These are phyloP conservation scores for Coprinellus aureogranulatus DNA, from an alignment of 768 basidiomycete species.

Conservation along the genomic window DNA sequence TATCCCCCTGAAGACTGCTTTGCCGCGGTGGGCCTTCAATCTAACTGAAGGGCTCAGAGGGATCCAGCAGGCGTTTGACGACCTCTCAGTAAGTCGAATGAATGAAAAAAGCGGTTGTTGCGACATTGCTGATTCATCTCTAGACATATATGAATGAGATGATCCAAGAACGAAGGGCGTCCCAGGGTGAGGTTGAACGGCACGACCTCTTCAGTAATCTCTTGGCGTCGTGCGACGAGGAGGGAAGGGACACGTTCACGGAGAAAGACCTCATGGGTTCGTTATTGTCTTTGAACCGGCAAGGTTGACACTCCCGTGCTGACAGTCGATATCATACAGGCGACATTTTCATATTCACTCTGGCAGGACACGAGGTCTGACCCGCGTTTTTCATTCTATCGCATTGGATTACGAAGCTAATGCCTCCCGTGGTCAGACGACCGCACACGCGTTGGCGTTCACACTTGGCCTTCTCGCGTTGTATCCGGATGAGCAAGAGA, in stretches of 20 bases:
- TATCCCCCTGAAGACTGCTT: slow-evolving; percentile 26
- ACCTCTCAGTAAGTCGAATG: slow-evolving; percentile 31
- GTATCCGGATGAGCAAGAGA: slow-evolving; percentile 45
- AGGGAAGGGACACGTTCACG: slow-evolving; percentile 26
- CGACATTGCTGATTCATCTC: too few relatives aligned
- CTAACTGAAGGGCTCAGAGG: slow-evolving; percentile 29
- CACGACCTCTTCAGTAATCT: slow-evolving; percentile 52
- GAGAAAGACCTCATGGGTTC: slow-evolving; percentile 27
- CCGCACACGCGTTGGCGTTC: slow-evolving; percentile 39
- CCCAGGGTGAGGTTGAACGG: slow-evolving; percentile 35
- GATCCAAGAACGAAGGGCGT: slow-evolving; percentile 39
- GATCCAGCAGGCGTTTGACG: slow-evolving; percentile 35
- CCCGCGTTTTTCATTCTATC: background rate
- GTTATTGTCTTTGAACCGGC: too few relatives aligned
- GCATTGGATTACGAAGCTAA: background rate
- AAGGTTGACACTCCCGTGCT: too few relatives aligned
- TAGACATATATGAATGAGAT: slow-evolving; percentile 48
- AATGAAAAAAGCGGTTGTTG: background rate
- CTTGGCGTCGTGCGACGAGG: slow-evolving; percentile 41
- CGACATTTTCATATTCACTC: slow-evolving; percentile 44
- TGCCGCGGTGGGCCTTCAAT: slow-evolving; percentile 35
- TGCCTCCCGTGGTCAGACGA: slow-evolving; percentile 23
- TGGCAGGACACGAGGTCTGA: slow-evolving; percentile 52
- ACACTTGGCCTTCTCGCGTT: slow-evolving; percentile 42
- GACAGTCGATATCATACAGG: slow-evolving; percentile 17